Evolutionary conservation across 257 asterid species (phyloP), one percentile per base, ranked within the genome.

Genomic region (Fraxinus anomala): DNA sequence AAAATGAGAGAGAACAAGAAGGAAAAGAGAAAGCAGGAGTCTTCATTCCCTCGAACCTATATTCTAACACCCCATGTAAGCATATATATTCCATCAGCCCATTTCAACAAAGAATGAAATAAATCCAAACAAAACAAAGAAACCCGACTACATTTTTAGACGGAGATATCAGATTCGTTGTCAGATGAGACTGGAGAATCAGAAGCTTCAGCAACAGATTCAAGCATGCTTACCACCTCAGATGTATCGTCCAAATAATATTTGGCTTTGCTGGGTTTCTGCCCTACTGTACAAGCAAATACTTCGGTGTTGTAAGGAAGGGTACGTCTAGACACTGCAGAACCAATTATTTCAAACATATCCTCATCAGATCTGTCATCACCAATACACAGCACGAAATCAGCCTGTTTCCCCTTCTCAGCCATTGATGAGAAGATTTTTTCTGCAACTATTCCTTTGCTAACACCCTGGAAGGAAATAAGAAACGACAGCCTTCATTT

Each of bases 341-440:
- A 78, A 68, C 92, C 86, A 49, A 91, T 89, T 68, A 86, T 86
- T 81, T 92, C 94, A 81, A 92, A 91, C 97, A 92, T 92, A 70
- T 92, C 97, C 85, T 92, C 97, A 61, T 92, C 97, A 17, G 97
- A 92, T 87, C 97, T 86, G 83, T 92, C 97, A 70, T 92, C 97
- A 16, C 97, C 97, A 56, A 92, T 91, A 85, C 97, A 92, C 24
- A 92, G 91, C 72, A 89, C 96, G 79, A 92, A 92, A 80, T 92
- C 97, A 37, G 90, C 88, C 80, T 73, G 90, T 70, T 80, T 84
- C 75, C 86, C 89, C 82, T 85, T 86, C 86, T 83, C 90, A 1
- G 56, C 78, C 91, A 92, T 89, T 37, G 97, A 88, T 77, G 94
- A 79, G 83, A 92, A 92, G 69, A 92, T 82, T 85, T 85, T 91